These are phyloP conservation scores for Kurtzmaniella fragi DNA, from an alignment of 805 yeast species.

Conservation along the genomic window DNA sequence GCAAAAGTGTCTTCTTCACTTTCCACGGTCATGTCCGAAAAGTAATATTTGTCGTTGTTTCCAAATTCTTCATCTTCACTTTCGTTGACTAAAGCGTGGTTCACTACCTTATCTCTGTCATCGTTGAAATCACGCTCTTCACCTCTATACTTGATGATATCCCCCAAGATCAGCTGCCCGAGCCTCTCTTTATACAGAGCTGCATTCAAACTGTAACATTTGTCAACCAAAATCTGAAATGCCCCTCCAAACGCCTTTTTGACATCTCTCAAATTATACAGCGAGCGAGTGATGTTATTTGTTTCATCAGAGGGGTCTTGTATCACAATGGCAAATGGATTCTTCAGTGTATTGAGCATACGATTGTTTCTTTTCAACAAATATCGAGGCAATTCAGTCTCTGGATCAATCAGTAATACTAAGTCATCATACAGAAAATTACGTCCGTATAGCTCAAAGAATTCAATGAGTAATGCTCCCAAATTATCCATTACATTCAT, in stretches of 20 bases:
- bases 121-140: conserved; percentile 72
- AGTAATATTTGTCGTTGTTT: conserved; percentile 37
- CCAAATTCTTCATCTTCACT: conserved; percentile 22
- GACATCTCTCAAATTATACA: conserved; percentile 73
- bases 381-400: conserved; percentile 54
- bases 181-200: conserved; percentile 62
- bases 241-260: conserved; percentile 89
- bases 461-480: conserved; percentile 84
- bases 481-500: conserved; percentile 69
- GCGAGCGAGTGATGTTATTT: conserved; percentile 84
- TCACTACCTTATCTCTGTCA: conserved; percentile 58
- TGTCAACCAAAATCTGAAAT: conserved; percentile 65
- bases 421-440: conserved; percentile 81
- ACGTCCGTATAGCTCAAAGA: conserved; percentile 87
- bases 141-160: conserved; percentile 71
- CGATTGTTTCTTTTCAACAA: conserved; percentile 52
- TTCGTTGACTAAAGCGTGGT: conserved; percentile 47
- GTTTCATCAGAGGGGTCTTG: conserved; percentile 83
- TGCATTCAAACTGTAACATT: conserved; percentile 66
- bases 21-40: conserved; percentile 39
- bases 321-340: conserved; percentile 63
- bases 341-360: conserved; percentile 45
- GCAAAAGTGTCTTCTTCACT: conserved; percentile 20
- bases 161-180: conserved; percentile 74
- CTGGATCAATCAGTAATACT: conserved; percentile 57